Evolutionary conservation across 352 stramenopile species (phyloP), one percentile per base, ranked within the genome.

Genomic region (Phytophthora pistaciae): DNA sequence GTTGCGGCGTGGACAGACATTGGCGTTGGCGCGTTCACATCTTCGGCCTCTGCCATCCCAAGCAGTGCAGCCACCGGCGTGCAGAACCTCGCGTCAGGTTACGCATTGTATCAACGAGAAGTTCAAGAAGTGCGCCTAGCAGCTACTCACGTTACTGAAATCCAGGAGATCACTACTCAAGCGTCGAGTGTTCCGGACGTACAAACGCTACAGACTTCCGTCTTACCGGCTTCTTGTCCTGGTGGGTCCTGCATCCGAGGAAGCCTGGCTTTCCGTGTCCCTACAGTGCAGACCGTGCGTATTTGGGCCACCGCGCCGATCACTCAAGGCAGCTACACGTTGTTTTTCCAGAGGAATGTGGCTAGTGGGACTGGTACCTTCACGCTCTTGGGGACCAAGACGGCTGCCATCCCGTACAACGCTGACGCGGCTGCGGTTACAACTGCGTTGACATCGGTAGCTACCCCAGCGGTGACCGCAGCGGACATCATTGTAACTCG

Each of bases 401-500:
- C 66, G 2, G 55, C 56, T 13, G 79, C 71, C 11, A 86, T 93
- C 25, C 8, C 56, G 0, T 95, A 77, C 77, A 68, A 88, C 23
- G 79, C 85, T 0, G 29, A 69, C 18, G 79, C 87, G 1, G 68
- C 7, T 27, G 53, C 65, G 0, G 71, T 95, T 7, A 58, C 78
- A 40, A 63, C 49, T 0, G 76, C 72, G 1, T 58, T 94, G 50
- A 55, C 33, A 13, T 57, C 58, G 13, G 66, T 80, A 1, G 33
- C 50, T 0, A 74, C 89, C 18, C 58, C 66, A 42, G 78, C 69
- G 5, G 44, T 96, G 4, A 64, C 60, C 5, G 46, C 70, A 0
- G 65, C 60, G 8, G 89, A 96, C 53, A 80, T 96, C 23, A 48
- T 94, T 5, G 87, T 96, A 6, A 96, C 86, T 3, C 84, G 87